A percentile compares a stretch with the other conserved stretches of the same genome.
Evolutionary conservation across 176 grass and related monocot genomes (phyloP).

Genomic region (Tillandsia fasciculata): DNA sequence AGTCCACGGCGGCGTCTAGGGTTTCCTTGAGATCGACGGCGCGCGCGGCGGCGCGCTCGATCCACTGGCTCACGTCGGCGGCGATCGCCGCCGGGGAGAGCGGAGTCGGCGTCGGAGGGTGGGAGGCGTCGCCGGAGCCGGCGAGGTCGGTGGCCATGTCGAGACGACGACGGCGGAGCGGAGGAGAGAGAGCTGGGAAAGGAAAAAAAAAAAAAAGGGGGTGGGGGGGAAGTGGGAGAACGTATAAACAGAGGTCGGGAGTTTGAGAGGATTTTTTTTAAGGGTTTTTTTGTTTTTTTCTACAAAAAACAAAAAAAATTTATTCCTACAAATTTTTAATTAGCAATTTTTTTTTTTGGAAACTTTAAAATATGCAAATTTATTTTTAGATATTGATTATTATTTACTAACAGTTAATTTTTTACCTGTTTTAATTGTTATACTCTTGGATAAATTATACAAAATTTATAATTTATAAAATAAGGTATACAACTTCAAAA

Average conservation of each 20-base stretch:
- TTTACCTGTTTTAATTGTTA: too few relatives aligned
- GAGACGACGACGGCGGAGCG: not conserved
- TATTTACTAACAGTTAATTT: too few relatives aligned
- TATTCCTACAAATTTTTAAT: too few relatives aligned
- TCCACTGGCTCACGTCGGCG: not conserved
- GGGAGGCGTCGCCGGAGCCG: not conserved
- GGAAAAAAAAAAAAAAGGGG: not conserved
- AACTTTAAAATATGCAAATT: too few relatives aligned
- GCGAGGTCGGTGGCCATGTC: not conserved
- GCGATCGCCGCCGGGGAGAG: not conserved
- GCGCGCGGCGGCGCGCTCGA: not conserved
- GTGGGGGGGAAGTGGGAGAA: not conserved
- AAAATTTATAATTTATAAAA: too few relatives aligned
- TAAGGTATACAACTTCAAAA: too few relatives aligned
- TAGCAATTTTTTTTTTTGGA: too few relatives aligned
- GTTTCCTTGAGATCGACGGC: conserved; percentile 9
- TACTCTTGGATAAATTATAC: too few relatives aligned
- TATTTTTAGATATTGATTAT: too few relatives aligned
- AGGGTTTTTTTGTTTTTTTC: too few relatives aligned
- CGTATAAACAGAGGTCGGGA: not conserved
- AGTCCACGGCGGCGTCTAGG: conserved; percentile 12
- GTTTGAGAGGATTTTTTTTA: too few relatives aligned
- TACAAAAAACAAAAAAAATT: too few relatives aligned
- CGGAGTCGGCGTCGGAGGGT: not conserved
- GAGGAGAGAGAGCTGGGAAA: not conserved